Evolutionary conservation across 441 rosid genomes (phyloP), one percentile per base, ranked within the genome.

Genomic region (Euphorbia celastroides): DNA sequence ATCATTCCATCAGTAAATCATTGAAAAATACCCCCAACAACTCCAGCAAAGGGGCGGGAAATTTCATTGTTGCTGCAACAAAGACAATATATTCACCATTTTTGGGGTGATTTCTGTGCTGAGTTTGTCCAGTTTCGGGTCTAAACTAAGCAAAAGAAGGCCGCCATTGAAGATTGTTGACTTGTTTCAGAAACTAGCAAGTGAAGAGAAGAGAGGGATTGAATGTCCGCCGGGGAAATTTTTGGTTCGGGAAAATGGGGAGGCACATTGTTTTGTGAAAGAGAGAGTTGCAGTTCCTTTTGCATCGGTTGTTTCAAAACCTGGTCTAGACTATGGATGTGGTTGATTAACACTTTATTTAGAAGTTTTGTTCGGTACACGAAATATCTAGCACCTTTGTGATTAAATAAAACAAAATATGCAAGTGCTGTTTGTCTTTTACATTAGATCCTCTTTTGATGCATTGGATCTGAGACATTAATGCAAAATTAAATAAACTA

Each of bases 271-370:
- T 56, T 77, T 93, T 36, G 96, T 88, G 66, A 90, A 88, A 68
- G 98, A 89, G 80, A 87, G 97, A 75, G 79, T 90, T 51, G 96
- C 88, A 65, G 78, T 93, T 66, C 97, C 95, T 19, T 90, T 90
- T 61, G 82, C 80, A 44, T 84, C 93, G 0, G 69, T 80, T 63
- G 83, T 75, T 56, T 44, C 78, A 3, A 86, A 77, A 59, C 88
- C 90, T 32, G 92, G 84, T 79, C 81, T 90, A 81, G 83, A 86
- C 66, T 93, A 82, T 28, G 96, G 97, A 51, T 84, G 82, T 62
- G 98, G 97, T 69, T 93, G 77, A 81, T n/a, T n/a, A n/a, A n/a
- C n/a, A n/a, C n/a, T n/a, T n/a, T n/a, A n/a, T n/a, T n/a, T n/a
- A n/a, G n/a, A n/a, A n/a, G n/a, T n/a, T n/a, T n/a, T n/a, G n/a